Base-by-base conservation (phyloP, 2,329 filamentous ascomycete genomes). In the Raffaelea deltoideospora region DNA sequence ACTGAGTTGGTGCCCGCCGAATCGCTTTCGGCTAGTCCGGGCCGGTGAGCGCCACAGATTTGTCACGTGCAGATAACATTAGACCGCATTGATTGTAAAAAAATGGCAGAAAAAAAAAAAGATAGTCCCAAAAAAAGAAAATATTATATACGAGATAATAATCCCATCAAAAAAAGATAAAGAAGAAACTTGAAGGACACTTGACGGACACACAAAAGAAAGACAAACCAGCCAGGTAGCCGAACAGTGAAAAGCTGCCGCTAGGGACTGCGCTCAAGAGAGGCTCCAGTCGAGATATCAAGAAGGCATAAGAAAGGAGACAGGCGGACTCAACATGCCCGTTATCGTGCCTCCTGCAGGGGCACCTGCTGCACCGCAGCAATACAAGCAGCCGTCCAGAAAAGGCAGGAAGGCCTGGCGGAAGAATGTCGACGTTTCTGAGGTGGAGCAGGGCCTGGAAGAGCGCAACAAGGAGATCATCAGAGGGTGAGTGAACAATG, bases 371-470 rank as follows among this genome's bases (percentile, higher is more conserved):
- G 79, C 83, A 15, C 87, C 86, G 10, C 75, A 78, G 44, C 84
- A 92, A 47, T 76, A 79, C 60, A 86, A 74, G 45, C 90, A 98
- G 58, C 75, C 86, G 20, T 96, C 88, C 5, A 72, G 90, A 54
- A 98, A 98, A 57, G 90, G 92, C 50, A 96, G 96, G 62, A 96
- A 93, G 64, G 88, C 90, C 23, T 98, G 90, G 90, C 74, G 90
- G 53, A 98, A 96, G 59, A 94, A 98, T 61, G 85, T 98, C 57
- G 85, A 98, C 59, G 73, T 96, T 43, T 79, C 83, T 21, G 79
- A 93, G 43, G 73, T 98, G 20, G 72, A 88, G 50, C 63, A 79
- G 37, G 90, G 90, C 42, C 72, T 98, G 24, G 79, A 86, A 44
- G 70, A 81, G 51, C 64, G 92, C 46, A 85, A 90, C 50, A 80